Evolutionary conservation across 2,329 filamentous ascomycete species (phyloP).

Genomic region (Fusarium sp.): DNA sequence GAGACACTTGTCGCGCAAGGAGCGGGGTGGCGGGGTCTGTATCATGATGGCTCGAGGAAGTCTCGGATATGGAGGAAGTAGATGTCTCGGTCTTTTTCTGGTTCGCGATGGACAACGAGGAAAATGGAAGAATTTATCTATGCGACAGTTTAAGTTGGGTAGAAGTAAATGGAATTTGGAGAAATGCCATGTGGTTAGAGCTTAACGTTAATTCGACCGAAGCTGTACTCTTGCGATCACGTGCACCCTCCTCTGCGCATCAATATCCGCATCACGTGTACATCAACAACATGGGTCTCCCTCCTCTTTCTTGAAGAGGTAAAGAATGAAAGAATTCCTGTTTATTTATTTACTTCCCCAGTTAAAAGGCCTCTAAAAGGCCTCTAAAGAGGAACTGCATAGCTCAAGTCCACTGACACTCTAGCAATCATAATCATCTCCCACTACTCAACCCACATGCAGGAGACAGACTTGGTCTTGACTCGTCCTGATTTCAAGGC

Average conservation of each 20-base stretch:
- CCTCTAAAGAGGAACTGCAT: too few species aligned
- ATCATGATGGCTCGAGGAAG: conserved; percentile 28
- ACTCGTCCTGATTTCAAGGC: neutral
- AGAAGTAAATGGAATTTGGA: neutral
- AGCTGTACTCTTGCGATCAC: conserved; percentile 20
- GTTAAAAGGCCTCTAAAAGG: too few species aligned
- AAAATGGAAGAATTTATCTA: too few species aligned
- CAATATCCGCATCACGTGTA: conserved; percentile 9
- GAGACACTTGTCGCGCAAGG: conserved; percentile 56
- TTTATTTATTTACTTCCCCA: too few species aligned
- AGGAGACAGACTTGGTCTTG: neutral
- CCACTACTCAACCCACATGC: neutral
- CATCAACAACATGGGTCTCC: neutral
- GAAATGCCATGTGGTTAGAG: conserved; percentile 12
- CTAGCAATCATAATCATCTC: neutral
- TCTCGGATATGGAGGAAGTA: conserved; percentile 7
- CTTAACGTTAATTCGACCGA: conserved; percentile 7
- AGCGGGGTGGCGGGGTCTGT: conserved; percentile 37
- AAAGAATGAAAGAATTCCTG: too few species aligned
- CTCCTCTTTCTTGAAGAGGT: too few species aligned
- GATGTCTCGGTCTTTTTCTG: neutral
- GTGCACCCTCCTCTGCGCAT: conserved; percentile 7
- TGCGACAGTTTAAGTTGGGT: neutral
- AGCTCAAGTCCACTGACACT: neutral
- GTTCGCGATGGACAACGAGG: too few species aligned